Percentiles rank a stretch among this genome's conserved stretches.
These are phyloP conservation scores for Erodium maritimum DNA, from an alignment of 345 rosid species.

Conservation along the genomic window DNA sequence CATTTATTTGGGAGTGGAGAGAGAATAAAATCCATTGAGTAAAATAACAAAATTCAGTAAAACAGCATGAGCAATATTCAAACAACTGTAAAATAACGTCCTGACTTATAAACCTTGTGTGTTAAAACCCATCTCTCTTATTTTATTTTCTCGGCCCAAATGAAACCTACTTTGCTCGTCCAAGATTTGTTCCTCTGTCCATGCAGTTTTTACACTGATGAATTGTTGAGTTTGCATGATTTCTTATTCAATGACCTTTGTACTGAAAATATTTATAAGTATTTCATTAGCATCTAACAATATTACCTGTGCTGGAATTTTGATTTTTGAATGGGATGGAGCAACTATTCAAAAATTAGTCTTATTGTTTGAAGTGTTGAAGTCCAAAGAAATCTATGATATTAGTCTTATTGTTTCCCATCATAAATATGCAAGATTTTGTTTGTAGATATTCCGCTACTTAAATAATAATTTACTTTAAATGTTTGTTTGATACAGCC, in stretches of 20 bases:
- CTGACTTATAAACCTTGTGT: neutral
- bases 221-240: neutral
- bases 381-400: too few species aligned
- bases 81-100: neutral
- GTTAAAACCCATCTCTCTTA: neutral
- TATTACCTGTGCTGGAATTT: too few species aligned
- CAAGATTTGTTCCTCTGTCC: neutral
- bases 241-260: neutral
- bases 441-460: neutral
- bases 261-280: too few species aligned
- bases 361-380: neutral
- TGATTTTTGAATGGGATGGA: neutral
- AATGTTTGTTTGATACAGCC: conserved; percentile 28
- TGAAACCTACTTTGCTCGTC: neutral
- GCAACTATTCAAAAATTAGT: neutral
- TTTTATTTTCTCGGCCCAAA: neutral
- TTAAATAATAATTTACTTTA: neutral
- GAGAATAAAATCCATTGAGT: neutral
- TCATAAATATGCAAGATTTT: neutral
- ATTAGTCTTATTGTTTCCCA: neutral
- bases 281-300: neutral
- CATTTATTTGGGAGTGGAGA: neutral
- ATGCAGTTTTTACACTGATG: too few species aligned
- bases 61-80: neutral
- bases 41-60: neutral